Percentiles rank a stretch among this genome's conserved stretches.
These are phyloP conservation scores for Castanospermum australe DNA, from an alignment of 306 rosid genomes.

Conservation along the genomic window DNA sequence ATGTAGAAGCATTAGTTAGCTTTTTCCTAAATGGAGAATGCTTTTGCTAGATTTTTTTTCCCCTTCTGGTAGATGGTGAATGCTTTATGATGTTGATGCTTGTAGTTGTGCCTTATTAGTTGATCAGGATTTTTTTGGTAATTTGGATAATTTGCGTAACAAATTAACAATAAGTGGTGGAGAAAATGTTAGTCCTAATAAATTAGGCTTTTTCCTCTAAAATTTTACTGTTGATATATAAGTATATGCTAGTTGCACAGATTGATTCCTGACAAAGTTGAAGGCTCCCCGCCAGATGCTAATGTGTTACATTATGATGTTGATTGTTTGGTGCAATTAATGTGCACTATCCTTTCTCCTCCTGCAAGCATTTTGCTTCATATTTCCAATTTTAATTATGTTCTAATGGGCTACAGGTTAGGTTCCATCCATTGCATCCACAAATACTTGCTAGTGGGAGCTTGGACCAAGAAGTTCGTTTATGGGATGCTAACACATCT, in stretches of 20 bases:
- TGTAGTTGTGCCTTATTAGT: background rate
- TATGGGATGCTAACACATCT: constrained; percentile 91
- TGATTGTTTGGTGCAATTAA: constrained; percentile 9
- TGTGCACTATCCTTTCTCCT: background rate
- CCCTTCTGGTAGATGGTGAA: background rate
- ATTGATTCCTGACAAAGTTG: background rate
- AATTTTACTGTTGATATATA: background rate
- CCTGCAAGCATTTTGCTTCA: background rate
- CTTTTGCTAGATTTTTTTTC: too few species aligned
- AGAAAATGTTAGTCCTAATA: background rate
- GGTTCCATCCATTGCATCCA: constrained; percentile 90
- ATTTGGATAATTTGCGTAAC: background rate
- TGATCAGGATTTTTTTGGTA: background rate
- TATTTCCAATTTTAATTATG: constrained; percentile 11
- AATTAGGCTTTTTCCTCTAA: background rate
- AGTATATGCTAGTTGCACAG: background rate
- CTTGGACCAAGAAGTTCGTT: constrained; percentile 95
- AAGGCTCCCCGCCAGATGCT: background rate
- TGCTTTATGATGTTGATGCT: background rate
- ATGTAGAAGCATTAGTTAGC: background rate
- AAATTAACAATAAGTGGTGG: background rate
- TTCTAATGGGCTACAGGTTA: constrained; percentile 66
- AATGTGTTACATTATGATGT: background rate
- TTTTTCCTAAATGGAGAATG: background rate
- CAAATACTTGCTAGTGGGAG: constrained; percentile 98